These are phyloP conservation scores for Zostera marina DNA, from an alignment of 116 monocot genomes.

Conservation along the genomic window DNA sequence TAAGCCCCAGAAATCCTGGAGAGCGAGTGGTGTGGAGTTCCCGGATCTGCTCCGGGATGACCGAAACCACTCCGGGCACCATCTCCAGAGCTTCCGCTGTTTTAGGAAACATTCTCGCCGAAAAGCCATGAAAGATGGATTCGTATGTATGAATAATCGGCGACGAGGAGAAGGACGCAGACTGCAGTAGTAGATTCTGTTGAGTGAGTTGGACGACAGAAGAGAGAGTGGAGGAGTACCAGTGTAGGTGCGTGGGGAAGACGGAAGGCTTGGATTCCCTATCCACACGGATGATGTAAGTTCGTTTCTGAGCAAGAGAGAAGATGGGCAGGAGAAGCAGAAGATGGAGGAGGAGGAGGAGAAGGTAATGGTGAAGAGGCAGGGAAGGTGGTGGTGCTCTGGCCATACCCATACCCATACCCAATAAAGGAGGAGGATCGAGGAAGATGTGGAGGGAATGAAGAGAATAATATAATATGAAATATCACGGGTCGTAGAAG, in stretches of 20 bases:
- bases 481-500: no score
- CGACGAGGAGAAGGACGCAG: constrained; percentile 7
- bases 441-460: no score
- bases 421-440: no score
- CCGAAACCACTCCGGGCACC: constrained; percentile 33
- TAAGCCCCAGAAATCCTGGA: constrained; percentile 63
- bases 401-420: no score
- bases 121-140: constrained; percentile 60
- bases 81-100: constrained; percentile 21
- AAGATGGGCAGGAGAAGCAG: neutral
- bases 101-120: constrained; percentile 34
- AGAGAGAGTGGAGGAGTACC: constrained; percentile 40
- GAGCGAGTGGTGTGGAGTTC: constrained; percentile 52
- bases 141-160: constrained; percentile 58
- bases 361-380: neutral
- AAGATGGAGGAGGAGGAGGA: constrained; percentile 9
- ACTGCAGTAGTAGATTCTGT: neutral
- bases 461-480: no score
- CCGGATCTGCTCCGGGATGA: constrained; percentile 59
- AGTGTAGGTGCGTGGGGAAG: constrained; percentile 79
- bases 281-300: constrained; percentile 73
- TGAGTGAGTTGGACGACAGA: constrained; percentile 3
- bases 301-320: constrained; percentile 12
- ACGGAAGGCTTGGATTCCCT: constrained; percentile 51
- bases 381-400: neutral